Conservation (phyloP, 371 early-diverging fungal genomes). For the Mucor piriformis region DNA sequence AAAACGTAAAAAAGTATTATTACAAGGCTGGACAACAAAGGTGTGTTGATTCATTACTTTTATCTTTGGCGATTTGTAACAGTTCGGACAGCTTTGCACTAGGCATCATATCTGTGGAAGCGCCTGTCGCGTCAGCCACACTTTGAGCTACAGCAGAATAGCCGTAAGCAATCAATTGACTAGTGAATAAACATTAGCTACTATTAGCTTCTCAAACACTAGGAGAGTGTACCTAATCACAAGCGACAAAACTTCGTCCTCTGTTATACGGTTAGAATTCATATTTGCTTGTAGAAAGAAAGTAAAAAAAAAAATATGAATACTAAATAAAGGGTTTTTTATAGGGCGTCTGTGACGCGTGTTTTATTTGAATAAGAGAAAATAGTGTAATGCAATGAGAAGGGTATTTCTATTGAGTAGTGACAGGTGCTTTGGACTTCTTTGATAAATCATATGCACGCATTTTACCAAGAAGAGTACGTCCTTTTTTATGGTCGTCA, state of each 20-base stretch:
- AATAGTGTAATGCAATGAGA: not conserved
- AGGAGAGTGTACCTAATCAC: conserved; percentile 50
- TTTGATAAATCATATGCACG: conserved; percentile 23
- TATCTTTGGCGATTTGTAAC: conserved; percentile 52
- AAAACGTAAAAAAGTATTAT: not conserved
- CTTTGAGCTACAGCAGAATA: conserved; percentile 62
- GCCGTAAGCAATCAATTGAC: conserved; percentile 69
- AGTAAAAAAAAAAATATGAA: not conserved
- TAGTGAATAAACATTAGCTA: no score
- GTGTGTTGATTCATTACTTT: no score
- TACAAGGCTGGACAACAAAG: not conserved
- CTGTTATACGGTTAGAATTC: conserved; percentile 38
- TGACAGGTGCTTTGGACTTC: not conserved
- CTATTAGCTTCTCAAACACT: not conserved
- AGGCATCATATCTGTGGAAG: conserved; percentile 50
- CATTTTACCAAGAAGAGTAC: conserved; percentile 50
- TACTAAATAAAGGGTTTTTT: not conserved
- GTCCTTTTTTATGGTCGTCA: conserved; percentile 71
- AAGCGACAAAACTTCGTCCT: conserved; percentile 59
- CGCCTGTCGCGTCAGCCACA: conserved; percentile 65
- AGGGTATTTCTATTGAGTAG: not conserved
- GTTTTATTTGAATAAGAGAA: no score
- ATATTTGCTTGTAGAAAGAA: conserved; percentile 9
- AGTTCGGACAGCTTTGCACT: conserved; percentile 57
- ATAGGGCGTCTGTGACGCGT: not conserved